Conservation (phyloP, 2,329 filamentous ascomycete genomes). For the Plectosphaerella plurivora region DNA sequence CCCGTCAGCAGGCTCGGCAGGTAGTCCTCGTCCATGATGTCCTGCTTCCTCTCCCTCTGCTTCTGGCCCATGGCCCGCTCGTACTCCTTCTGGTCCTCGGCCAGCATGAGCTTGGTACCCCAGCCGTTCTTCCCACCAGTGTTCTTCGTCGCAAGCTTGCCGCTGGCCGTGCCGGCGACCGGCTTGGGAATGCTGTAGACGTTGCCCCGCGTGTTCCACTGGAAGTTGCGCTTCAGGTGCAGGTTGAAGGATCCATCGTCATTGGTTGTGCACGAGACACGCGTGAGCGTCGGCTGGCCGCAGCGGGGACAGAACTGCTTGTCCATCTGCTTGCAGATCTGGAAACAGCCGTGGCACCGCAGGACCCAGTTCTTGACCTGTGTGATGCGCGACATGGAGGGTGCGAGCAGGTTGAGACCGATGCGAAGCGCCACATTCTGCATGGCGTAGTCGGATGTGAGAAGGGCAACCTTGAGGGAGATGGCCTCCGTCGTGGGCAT, state of each 20-base stretch:
- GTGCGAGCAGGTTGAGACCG: conserved; percentile 84
- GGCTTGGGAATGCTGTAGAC: conserved; percentile 92
- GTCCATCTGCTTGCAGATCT: conserved; percentile 73
- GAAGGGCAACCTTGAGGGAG: conserved; percentile 79
- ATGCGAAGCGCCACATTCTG: conserved; percentile 94
- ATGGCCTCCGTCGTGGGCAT: conserved; percentile 36
- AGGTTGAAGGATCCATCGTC: conserved; percentile 75
- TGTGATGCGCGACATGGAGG: conserved; percentile 73
- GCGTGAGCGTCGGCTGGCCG: conserved; percentile 79
- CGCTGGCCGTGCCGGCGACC: conserved; percentile 72
- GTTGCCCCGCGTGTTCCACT: conserved; percentile 92
- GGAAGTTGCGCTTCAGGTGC: conserved; percentile 90
- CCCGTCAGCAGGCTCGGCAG: conserved; percentile 81
- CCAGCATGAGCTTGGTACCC: conserved; percentile 77
- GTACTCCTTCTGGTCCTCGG: conserved; percentile 97
- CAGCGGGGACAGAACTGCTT: conserved; percentile 93
- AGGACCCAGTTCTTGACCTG: conserved; percentile 85
- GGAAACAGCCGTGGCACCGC: conserved; percentile 91
- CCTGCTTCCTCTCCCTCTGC: conserved; percentile 64
- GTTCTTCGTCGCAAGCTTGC: conserved; percentile 59
- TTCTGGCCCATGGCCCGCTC: conserved; percentile 58
- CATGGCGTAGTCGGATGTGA: conserved; percentile 96
- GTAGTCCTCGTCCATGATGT: conserved; percentile 94
- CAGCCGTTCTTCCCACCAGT: conserved; percentile 83
- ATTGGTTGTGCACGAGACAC: conserved; percentile 82